A percentile compares a stretch with the other conserved stretches of the same genome.
These are phyloP conservation scores for Posidonia australis DNA, from an alignment of 106 monocot genomes.

Conservation along the genomic window DNA sequence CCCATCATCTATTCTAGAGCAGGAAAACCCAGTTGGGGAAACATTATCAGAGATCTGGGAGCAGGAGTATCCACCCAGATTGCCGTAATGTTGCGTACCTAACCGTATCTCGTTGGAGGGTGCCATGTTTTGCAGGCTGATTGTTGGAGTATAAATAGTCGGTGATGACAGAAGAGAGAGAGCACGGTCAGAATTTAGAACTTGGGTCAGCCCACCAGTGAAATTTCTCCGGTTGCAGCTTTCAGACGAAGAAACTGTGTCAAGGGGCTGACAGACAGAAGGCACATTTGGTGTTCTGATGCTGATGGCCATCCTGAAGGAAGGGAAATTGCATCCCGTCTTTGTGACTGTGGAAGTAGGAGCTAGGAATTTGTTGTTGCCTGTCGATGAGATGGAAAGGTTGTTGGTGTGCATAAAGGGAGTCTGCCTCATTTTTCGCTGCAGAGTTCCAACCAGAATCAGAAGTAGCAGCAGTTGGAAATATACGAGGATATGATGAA, in stretches of 20 bases:
- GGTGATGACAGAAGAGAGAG: conserved; percentile 99
- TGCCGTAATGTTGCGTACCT: conserved; percentile 8
- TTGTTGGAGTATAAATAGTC: conserved; percentile 11
- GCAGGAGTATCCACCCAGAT: conserved; percentile 8
- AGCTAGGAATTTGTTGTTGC: conserved; percentile 7
- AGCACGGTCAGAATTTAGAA: conserved; percentile 71
- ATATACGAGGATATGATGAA: conserved; percentile 33
- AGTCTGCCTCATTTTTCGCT: conserved; percentile 22
- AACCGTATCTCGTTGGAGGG: conserved; percentile 23
- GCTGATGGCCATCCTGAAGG: conserved; percentile 1
- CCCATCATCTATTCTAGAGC: conserved; percentile 18
- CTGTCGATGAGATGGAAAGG: conserved; percentile 19
- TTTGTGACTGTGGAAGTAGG: conserved; percentile 16
- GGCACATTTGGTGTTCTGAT: background rate
- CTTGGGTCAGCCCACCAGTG: conserved; percentile 21
- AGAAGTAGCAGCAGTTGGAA: conserved; percentile 13
- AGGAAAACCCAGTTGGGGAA: conserved; percentile 25
- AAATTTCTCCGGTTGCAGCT: background rate
- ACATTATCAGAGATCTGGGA: conserved; percentile 7
- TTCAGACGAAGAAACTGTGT: conserved; percentile 17
- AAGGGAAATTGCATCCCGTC: conserved; percentile 37
- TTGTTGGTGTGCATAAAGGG: background rate
- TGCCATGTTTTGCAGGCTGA: conserved; percentile 14
- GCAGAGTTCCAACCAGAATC: conserved; percentile 10
- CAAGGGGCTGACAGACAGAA: conserved; percentile 25